phyloP scores from a whole-genome alignment of 1,284 basidiomycete genomes.

The Apiotrichum gracile region DNA sequence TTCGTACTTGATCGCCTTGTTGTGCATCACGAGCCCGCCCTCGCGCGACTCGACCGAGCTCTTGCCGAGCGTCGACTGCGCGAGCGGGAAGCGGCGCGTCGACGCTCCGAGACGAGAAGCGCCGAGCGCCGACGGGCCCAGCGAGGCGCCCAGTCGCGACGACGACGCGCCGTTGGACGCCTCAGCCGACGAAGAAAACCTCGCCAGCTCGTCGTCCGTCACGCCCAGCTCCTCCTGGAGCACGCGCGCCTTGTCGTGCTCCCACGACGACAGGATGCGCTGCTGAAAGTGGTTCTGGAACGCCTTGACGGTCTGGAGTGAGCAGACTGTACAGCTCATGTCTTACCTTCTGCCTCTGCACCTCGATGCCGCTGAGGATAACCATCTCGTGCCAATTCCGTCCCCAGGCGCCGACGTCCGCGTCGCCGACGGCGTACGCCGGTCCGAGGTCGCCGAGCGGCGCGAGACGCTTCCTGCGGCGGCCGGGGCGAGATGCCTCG shows the following conservation, averaged over 20 bases:
- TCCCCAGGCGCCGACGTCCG: slow-evolving; percentile 39
- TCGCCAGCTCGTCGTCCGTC: slow-evolving; percentile 40
- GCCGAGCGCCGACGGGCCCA: slow-evolving; percentile 26
- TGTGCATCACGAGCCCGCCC: slow-evolving; percentile 58
- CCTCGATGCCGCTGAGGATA: slow-evolving; percentile 42
- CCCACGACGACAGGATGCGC: slow-evolving; percentile 40
- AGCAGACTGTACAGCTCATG: background rate
- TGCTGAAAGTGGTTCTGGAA: slow-evolving; percentile 44
- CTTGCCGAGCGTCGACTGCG: slow-evolving; percentile 26
- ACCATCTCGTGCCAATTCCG: slow-evolving; percentile 47
- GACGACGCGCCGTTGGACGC: background rate
- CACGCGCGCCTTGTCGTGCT: slow-evolving; percentile 37
- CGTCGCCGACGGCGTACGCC: slow-evolving; percentile 28
- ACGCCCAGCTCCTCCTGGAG: slow-evolving; percentile 45
- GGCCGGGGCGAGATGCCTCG: slow-evolving; percentile 13
- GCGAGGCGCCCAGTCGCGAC: slow-evolving; percentile 5
- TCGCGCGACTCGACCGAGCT: slow-evolving; percentile 31
- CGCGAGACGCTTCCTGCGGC: slow-evolving; percentile 22
- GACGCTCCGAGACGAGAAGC: slow-evolving; percentile 31
- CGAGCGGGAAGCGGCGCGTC: slow-evolving; percentile 34
- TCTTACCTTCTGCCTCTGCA: slow-evolving; percentile 38
- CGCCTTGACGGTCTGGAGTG: slow-evolving; percentile 33
- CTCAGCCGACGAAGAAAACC: slow-evolving; percentile 11
- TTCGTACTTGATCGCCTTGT: slow-evolving; percentile 93
- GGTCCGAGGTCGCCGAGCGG: slow-evolving; percentile 28